phyloP scores from a whole-genome alignment of 352 stramenopile genomes.

The Globisporangium echinulatum region DNA sequence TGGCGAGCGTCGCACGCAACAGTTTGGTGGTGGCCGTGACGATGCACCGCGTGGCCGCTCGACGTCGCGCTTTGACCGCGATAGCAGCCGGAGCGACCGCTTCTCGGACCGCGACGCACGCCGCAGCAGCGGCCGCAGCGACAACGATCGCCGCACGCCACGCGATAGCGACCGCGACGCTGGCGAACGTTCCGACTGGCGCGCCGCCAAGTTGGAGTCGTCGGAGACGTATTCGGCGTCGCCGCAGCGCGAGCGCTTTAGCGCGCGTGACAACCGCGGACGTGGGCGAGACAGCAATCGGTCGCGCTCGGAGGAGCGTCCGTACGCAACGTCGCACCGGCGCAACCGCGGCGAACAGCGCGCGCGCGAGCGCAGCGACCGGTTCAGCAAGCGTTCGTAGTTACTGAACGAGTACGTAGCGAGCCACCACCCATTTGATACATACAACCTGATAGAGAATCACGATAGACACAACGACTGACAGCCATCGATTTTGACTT shows the following conservation, averaged over 20 bases:
- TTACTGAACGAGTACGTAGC: not conserved
- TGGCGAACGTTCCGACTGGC: not conserved
- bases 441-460: too few species aligned
- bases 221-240: not conserved
- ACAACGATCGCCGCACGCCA: not conserved
- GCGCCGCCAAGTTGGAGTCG: not conserved
- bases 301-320: not conserved
- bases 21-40: constrained; percentile 1
- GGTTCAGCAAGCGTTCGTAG: constrained; percentile 8
- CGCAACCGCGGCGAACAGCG: constrained; percentile 12
- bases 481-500: not conserved
- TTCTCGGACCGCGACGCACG: not conserved
- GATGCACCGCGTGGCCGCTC: constrained; percentile 2
- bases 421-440: too few species aligned
- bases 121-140: not conserved
- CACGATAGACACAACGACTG: not conserved
- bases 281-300: not conserved
- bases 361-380: constrained; percentile 9
- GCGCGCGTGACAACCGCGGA: not conserved
- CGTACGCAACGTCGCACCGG: constrained; percentile 9
- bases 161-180: not conserved
- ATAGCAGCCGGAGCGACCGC: constrained; percentile 1
- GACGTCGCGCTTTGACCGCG: constrained; percentile 8
- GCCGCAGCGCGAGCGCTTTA: not conserved
- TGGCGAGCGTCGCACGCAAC: constrained; percentile 1